Percentiles rank a stretch among this genome's conserved stretches.
Conservation (phyloP, 2,329 filamentous ascomycete species). For the Botryotinia calthae region DNA sequence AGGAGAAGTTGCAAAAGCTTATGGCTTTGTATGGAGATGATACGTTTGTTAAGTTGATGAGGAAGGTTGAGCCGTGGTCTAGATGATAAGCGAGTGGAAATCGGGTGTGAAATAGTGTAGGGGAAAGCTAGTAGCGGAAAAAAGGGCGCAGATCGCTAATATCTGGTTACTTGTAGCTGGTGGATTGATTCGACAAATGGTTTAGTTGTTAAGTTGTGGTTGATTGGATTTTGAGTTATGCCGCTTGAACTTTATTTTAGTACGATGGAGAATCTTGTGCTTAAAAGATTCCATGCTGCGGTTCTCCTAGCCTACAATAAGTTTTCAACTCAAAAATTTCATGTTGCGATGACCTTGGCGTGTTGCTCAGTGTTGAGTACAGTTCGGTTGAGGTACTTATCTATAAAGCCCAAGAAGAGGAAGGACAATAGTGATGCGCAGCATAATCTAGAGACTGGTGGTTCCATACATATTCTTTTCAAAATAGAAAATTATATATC, state of each 20-base stretch:
- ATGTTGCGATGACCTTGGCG: background rate
- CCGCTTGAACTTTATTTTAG: no score
- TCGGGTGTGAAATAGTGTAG: background rate
- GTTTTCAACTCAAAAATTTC: background rate
- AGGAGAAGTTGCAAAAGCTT: constrained; percentile 24
- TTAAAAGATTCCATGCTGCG: no score
- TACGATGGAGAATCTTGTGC: background rate
- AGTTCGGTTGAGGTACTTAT: accelerated
- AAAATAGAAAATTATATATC: background rate
- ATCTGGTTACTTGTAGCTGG: background rate
- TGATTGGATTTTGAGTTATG: background rate
- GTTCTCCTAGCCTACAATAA: accelerated
- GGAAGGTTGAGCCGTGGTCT: constrained; percentile 24
- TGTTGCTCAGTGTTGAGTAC: background rate
- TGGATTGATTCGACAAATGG: background rate
- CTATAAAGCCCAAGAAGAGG: background rate
- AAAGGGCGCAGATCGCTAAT: accelerated
- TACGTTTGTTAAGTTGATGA: constrained; percentile 30
- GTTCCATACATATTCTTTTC: background rate
- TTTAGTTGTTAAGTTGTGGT: background rate
- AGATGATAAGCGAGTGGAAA: background rate
- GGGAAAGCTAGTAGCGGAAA: background rate
- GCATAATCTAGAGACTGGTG: accelerated
- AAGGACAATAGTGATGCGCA: accelerated
- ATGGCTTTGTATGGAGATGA: constrained; percentile 28